Base-by-base conservation (phyloP, 495 filamentous ascomycete genomes). In the Parathielavia hyrcaniae region DNA sequence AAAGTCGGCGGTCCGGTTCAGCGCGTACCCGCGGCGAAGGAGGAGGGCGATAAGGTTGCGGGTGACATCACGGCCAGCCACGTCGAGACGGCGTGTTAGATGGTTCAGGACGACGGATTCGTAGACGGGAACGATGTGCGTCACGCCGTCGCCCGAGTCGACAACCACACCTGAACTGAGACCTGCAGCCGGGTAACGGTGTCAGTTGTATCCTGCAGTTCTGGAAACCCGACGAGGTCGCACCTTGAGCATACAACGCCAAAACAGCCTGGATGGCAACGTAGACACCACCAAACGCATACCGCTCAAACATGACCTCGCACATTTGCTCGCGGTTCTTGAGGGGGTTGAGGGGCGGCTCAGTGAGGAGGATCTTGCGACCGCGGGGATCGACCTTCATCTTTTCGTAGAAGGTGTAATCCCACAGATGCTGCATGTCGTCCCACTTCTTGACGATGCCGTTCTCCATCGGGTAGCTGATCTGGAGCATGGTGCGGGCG, bases 381-480 rank as follows among this genome's bases (percentile, higher is more conserved):
- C 87, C 91, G 44, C 84, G 86, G 19, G 93, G 83, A 69, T 97
- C 87, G 67, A 99, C 80, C 70, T 89, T 83, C 83, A 99, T 86
- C 81, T 97, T 97, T 67, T 97, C 93, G 71, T 80, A 84, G 73
- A 98, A 97, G 43, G 93, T 97, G 73, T 91, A 97, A 77, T 99
- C 91, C 95, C 95, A 99, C 50, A 99, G 82, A 68, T 97, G 93
- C 75, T 95, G 86, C 92, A 97, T 97, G 74, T 99, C 95, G 65
- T 97, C 93, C 95, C 95, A 99, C 65, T 86, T 89, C 82, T 97
- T 97, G 54, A 99, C 88, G 62, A 99, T 96, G 66, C 93, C 93
- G 73, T 97, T 97, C 71, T 97, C 95, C 93, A 99, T 99, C 65
- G 93, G 93, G 73, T 97, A 97, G 69, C 84, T 91, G 65, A 99